Evolutionary conservation across 768 basidiomycete species (phyloP).

Genomic region (Pleurotus cornucopiae): DNA sequence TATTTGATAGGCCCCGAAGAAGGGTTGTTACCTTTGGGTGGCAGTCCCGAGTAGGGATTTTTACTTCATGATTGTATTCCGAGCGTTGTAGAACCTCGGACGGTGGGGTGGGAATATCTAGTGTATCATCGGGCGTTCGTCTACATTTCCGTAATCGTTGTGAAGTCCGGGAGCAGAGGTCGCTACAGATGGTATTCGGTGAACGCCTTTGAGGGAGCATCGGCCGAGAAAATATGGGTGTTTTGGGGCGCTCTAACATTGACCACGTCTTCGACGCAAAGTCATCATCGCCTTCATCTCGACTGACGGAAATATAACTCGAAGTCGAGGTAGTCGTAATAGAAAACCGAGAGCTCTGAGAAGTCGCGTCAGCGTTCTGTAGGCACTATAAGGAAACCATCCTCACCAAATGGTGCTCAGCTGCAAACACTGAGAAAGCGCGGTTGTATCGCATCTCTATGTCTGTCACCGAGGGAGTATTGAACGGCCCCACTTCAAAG

Average conservation of each 20-base stretch:
- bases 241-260: slow-evolving; percentile 15
- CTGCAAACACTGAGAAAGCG: not conserved
- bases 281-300: slow-evolving; percentile 11
- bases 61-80: slow-evolving; percentile 10
- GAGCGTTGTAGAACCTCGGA: slow-evolving; percentile 7
- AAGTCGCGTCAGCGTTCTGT: not conserved
- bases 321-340: slow-evolving; percentile 21
- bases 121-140: not conserved
- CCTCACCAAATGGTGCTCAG: slow-evolving; percentile 14
- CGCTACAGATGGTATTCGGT: slow-evolving; percentile 3
- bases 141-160: not conserved
- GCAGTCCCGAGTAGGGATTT: not conserved
- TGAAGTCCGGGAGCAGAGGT: not conserved
- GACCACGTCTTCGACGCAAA: slow-evolving; percentile 14
- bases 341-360: slow-evolving; percentile 18
- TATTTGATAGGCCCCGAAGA: not conserved
- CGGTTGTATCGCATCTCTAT: slow-evolving; percentile 12
- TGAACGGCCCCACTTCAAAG: slow-evolving; percentile 17
- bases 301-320: slow-evolving; percentile 17
- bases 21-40: not conserved
- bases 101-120: slow-evolving; percentile 4
- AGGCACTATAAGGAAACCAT: not conserved
- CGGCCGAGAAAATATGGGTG: slow-evolving; percentile 10
- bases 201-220: not conserved
- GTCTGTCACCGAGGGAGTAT: slow-evolving; percentile 9